These are phyloP conservation scores for Russula vinacea DNA, from an alignment of 768 basidiomycete genomes.

Conservation along the genomic window DNA sequence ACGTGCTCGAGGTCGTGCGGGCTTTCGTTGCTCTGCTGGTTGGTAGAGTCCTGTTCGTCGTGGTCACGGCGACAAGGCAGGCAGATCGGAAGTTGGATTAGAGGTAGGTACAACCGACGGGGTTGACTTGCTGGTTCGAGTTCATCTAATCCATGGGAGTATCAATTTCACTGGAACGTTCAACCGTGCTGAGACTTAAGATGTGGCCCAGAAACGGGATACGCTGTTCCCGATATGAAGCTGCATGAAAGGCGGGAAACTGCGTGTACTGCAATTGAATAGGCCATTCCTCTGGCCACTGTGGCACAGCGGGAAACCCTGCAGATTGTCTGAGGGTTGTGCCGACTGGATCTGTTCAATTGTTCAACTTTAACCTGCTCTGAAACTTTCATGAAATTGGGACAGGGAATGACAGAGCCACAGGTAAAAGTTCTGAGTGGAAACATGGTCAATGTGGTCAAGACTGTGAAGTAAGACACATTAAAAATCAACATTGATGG, in stretches of 20 bases:
- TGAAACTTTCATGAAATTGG: not conserved
- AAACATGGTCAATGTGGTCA: not conserved
- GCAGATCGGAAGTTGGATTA: conserved; percentile 1
- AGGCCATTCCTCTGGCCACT: not conserved
- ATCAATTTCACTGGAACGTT: not conserved
- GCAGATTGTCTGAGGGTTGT: not conserved
- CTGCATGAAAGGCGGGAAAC: not conserved
- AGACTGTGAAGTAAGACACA: not conserved
- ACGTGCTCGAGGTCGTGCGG: not conserved
- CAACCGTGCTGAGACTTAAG: not conserved
- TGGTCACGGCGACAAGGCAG: not conserved
- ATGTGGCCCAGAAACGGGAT: not conserved
- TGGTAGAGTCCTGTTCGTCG: not conserved
- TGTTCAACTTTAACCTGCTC: no score
- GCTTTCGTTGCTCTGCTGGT: not conserved
- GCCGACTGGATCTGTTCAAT: not conserved
- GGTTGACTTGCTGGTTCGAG: not conserved
- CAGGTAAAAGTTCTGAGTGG: not conserved
- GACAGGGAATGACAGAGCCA: not conserved
- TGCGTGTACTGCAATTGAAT: not conserved
- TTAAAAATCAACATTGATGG: not conserved
- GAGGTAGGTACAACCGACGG: not conserved
- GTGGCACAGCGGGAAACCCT: not conserved
- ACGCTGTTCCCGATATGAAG: not conserved
- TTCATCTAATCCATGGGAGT: no score